A percentile compares a stretch with the other conserved stretches of the same genome.
Evolutionary conservation across 768 basidiomycete species (phyloP).

Genomic region (Tricholoma terreum): DNA sequence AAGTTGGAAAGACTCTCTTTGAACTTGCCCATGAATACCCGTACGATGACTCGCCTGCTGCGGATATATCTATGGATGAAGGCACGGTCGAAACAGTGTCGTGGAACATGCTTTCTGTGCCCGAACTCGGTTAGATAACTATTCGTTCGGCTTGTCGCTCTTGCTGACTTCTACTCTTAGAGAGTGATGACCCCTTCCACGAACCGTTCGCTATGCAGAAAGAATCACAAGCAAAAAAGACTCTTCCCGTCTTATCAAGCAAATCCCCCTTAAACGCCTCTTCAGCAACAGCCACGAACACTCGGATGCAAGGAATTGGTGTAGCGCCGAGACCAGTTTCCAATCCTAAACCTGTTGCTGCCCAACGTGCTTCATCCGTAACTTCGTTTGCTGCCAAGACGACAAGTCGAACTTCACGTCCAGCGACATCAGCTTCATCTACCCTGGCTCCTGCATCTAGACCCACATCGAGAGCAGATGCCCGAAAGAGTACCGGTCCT

Average conservation of each 20-base stretch:
- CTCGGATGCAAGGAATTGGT: not conserved
- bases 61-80: constrained; percentile 27
- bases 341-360: not conserved
- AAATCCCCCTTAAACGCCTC: not conserved
- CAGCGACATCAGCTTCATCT: not conserved
- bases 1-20: constrained; percentile 36
- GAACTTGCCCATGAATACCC: constrained; percentile 30
- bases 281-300: not conserved
- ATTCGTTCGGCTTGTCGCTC: not conserved
- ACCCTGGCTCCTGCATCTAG: not conserved
- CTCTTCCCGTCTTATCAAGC: not conserved
- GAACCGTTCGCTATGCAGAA: not conserved
- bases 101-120: constrained; percentile 29
- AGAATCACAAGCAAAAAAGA: not conserved
- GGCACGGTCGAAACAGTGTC: constrained; percentile 19
- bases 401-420: not conserved
- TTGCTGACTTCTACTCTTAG: constrained; percentile 5
- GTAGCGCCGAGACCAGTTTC: not conserved
- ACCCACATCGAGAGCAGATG: not conserved
- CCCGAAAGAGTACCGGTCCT: not conserved
- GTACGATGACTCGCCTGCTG: constrained; percentile 28
- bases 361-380: not conserved
- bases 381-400: not conserved
- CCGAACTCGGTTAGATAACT: constrained; percentile 24
- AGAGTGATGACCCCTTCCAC: constrained; percentile 30